Evolutionary conservation across 2,329 filamentous ascomycete genomes (phyloP).

Genomic region (Stemphylium vesicarium): DNA sequence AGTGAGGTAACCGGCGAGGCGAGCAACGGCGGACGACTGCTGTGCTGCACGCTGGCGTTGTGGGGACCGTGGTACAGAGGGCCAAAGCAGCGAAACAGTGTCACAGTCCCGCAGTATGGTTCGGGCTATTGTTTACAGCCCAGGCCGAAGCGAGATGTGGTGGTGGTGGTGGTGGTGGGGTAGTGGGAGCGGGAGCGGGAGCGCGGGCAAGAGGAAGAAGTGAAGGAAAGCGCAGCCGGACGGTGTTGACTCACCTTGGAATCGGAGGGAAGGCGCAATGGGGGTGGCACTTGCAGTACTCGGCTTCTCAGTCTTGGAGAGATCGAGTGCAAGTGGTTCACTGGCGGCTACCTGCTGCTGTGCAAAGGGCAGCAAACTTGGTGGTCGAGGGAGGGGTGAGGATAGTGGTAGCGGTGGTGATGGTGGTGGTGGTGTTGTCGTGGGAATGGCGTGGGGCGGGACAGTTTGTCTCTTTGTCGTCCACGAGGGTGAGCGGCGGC

Average conservation of each 20-base stretch:
- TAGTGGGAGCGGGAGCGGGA: conserved; percentile 8
- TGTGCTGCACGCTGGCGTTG: conserved; percentile 37
- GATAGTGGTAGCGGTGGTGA: conserved; percentile 1
- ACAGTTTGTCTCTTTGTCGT: conserved; percentile 38
- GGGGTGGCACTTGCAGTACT: conserved; percentile 11
- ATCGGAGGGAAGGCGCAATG: conserved; percentile 20
- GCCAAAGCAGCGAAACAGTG: conserved; percentile 43
- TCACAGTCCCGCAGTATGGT: conserved; percentile 36
- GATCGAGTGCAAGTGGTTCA: neutral
- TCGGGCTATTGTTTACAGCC: conserved; percentile 30
- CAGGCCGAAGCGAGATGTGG: conserved; percentile 20
- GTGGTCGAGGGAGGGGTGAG: conserved; percentile 9
- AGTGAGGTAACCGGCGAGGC: conserved; percentile 38
- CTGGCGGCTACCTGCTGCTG: conserved; percentile 20
- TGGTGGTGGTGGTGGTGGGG: conserved; percentile 14
- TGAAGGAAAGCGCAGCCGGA: conserved; percentile 19
- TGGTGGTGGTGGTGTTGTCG: neutral
- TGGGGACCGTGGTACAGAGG: conserved; percentile 41
- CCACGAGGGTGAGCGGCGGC: conserved; percentile 22
- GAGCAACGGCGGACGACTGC: conserved; percentile 44
- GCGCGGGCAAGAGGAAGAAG: neutral
- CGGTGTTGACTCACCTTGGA: conserved; percentile 44
- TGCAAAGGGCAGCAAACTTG: conserved; percentile 27
- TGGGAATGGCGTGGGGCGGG: conserved; percentile 26
- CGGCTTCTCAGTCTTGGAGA: conserved; percentile 14